Conservation (phyloP, 2,329 filamentous ascomycete genomes). For the Phyllosticta ampelicida region DNA sequence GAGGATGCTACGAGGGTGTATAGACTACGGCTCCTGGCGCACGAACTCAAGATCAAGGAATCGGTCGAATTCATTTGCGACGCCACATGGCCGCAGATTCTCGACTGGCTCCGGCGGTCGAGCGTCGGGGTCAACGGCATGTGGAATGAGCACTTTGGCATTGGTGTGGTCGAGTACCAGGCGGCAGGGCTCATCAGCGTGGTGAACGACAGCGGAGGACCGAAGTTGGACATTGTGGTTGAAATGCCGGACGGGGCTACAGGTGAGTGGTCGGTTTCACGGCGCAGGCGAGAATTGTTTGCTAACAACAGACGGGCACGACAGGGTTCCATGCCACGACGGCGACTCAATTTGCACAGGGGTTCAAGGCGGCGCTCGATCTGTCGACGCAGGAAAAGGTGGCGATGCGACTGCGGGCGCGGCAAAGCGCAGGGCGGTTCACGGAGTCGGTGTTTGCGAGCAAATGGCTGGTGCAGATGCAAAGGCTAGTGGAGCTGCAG, state of each 20-base stretch:
- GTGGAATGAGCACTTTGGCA: constrained; percentile 99
- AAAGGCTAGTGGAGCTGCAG: constrained; percentile 51
- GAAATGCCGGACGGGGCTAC: constrained; percentile 67
- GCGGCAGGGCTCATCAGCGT: constrained; percentile 87
- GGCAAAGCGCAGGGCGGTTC: constrained; percentile 71
- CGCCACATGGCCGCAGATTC: constrained; percentile 76
- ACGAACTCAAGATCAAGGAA: constrained; percentile 66
- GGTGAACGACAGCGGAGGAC: constrained; percentile 86
- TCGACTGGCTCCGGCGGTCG: constrained; percentile 64
- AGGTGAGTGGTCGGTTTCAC: constrained; percentile 41
- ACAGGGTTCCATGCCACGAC: constrained; percentile 78
- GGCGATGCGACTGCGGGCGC: constrained; percentile 63
- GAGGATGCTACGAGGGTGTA: constrained; percentile 76
- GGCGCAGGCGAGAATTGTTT: not conserved
- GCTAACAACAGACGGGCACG: not conserved
- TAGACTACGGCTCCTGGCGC: constrained; percentile 71
- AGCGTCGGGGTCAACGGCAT: constrained; percentile 92
- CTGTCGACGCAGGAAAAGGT: constrained; percentile 55
- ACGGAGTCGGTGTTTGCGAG: constrained; percentile 75
- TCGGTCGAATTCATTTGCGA: constrained; percentile 81
- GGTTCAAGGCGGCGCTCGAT: constrained; percentile 65
- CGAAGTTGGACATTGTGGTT: constrained; percentile 86
- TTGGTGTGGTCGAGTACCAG: constrained; percentile 96
- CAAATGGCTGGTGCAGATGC: constrained; percentile 68
- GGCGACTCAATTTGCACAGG: constrained; percentile 65